A percentile compares a stretch with the other conserved stretches of the same genome.
These are phyloP conservation scores for Chlamydomonas sp. DNA, from an alignment of 139 green algal genomes.

Conservation along the genomic window DNA sequence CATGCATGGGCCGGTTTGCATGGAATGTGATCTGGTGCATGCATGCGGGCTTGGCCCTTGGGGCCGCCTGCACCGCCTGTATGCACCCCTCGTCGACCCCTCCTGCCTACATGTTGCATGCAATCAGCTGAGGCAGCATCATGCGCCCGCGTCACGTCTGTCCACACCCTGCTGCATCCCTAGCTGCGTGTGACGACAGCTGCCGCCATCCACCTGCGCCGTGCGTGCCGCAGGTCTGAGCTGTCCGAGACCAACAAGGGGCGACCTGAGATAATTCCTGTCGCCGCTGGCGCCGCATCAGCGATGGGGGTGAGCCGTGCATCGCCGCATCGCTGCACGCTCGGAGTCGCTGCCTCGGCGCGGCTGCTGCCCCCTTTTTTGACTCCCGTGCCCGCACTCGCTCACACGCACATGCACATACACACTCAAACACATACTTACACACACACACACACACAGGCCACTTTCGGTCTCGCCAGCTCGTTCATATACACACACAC, in stretches of 20 bases:
- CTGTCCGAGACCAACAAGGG: background rate
- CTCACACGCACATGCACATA: too few species aligned
- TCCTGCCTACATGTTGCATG: background rate
- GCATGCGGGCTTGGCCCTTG: background rate
- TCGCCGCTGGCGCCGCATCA: slow-evolving; percentile 19
- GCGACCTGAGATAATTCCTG: slow-evolving; percentile 18
- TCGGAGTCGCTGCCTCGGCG: too few species aligned
- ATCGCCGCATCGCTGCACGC: too few species aligned
- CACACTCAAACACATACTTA: too few species aligned
- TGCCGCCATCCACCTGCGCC: background rate
- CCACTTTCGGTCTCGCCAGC: too few species aligned
- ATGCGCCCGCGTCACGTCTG: background rate
- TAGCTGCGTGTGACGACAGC: background rate
- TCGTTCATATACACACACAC: too few species aligned
- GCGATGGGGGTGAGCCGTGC: slow-evolving; percentile 2
- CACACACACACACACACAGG: too few species aligned
- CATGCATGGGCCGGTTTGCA: background rate
- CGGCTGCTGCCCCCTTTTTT: too few species aligned
- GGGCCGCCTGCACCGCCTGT: background rate
- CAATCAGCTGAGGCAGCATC: too few species aligned
- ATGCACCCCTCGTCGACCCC: background rate
- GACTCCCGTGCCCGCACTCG: too few species aligned
- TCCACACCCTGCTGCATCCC: background rate
- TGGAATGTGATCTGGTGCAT: background rate
- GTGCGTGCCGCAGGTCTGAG: background rate